phyloP scores from a whole-genome alignment of 176 grass and related monocot genomes.

The Rhynchospora tenuis region DNA sequence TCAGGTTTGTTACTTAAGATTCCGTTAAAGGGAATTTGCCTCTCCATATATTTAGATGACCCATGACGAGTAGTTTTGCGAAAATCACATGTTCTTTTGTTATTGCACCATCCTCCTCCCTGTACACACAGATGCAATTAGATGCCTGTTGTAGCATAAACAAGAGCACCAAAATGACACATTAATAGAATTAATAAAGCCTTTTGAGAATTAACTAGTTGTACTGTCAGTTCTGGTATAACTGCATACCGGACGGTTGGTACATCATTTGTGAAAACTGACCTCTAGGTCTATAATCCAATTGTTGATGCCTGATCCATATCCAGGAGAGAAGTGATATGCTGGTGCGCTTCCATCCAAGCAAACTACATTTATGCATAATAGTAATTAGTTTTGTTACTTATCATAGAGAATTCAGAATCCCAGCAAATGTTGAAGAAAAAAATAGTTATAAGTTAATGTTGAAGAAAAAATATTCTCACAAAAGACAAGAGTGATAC shows the following conservation, averaged over 20 bases:
- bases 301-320: slow-evolving; percentile 43
- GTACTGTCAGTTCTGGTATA: not conserved
- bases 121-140: slow-evolving; percentile 12
- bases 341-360: slow-evolving; percentile 71
- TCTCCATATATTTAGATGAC: slow-evolving; percentile 66
- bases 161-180: not conserved
- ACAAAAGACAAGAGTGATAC: not conserved
- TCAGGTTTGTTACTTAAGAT: slow-evolving; percentile 48
- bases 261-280: not conserved
- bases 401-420: not conserved
- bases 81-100: slow-evolving; percentile 44
- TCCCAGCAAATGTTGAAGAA: too few species aligned
- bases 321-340: slow-evolving; percentile 59
- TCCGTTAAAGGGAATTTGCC: slow-evolving; percentile 47
- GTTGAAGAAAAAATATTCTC: not conserved
- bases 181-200: not conserved
- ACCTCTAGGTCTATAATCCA: slow-evolving; percentile 88
- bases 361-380: slow-evolving; percentile 46
- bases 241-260: not conserved
- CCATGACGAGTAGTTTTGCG: slow-evolving; percentile 42
- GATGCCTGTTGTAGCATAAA: not conserved
- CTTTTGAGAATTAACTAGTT: not conserved
- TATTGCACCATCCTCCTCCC: slow-evolving; percentile 90
- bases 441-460: too few species aligned
- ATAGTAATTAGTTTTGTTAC: not conserved